Percentiles rank a stretch among this genome's conserved stretches.
Conservation (phyloP, 371 early-diverging fungal genomes). For the Polyrhizophydium stewartii region DNA sequence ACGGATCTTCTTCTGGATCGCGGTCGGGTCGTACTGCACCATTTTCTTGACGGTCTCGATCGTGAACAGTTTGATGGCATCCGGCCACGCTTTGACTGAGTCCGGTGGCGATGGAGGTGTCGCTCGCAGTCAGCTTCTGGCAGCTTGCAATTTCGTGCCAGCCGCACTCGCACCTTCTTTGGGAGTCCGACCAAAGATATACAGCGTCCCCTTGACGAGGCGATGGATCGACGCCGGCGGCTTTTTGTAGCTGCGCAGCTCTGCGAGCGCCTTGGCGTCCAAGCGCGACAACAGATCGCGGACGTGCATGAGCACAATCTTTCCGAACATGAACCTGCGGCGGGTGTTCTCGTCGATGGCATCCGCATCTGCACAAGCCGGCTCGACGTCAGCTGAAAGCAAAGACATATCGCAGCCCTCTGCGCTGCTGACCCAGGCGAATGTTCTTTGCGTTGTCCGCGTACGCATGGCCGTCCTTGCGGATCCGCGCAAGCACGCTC, state of each 20-base stretch:
- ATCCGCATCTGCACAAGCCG: constrained; percentile 25
- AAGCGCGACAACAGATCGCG: constrained; percentile 29
- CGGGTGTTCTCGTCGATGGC: constrained; percentile 34
- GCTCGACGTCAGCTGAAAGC: background rate
- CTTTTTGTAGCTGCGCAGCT: constrained; percentile 47
- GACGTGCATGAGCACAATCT: constrained; percentile 37
- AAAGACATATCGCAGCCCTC: background rate
- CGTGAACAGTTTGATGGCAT: constrained; percentile 40
- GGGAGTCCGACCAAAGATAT: constrained; percentile 44
- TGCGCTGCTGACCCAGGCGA: background rate
- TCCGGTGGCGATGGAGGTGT: background rate
- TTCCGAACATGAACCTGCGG: constrained; percentile 39
- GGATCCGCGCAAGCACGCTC: background rate
- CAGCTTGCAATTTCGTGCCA: too few relatives aligned
- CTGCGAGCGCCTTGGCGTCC: constrained; percentile 37
- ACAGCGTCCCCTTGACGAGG: constrained; percentile 46
- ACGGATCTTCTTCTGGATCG: constrained; percentile 43
- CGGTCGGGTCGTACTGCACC: constrained; percentile 49
- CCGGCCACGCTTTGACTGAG: constrained; percentile 28
- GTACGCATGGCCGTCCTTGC: background rate
- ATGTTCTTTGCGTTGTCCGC: background rate
- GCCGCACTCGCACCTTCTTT: too few relatives aligned
- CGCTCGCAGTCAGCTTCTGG: too few relatives aligned
- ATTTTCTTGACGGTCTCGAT: constrained; percentile 39
- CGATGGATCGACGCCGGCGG: constrained; percentile 46